Evolutionary conservation across 2,329 filamentous ascomycete species (phyloP), one percentile per base, ranked within the genome.

Genomic region (Dendryphion nanum): DNA sequence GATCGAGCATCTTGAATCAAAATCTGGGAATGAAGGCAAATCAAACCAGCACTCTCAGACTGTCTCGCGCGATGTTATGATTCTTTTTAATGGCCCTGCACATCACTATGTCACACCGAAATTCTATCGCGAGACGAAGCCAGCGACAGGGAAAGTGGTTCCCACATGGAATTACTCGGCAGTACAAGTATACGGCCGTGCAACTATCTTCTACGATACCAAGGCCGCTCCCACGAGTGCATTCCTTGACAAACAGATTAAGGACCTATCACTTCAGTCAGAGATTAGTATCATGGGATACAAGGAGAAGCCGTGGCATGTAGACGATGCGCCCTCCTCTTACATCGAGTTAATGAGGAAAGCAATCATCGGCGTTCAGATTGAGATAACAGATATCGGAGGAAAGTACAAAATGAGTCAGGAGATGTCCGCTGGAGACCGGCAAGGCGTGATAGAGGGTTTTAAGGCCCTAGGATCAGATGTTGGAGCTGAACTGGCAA

Each of bases 111-210:
- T 86, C 4, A 84, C 82, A 0, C 80, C 82, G 1, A 81, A 83
- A 42, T 85, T 85, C 62, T 86, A 85, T 65, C 70, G 66, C 8
- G 72, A 80, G 47, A 85, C 82, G 1, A 86, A 85, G 55, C 82
- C 81, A 0, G 56, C 52, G 0, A 81, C 75, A 0, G 82, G 74
- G 8, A 86, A 86, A 48, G 82, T 85, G 0, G 82, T 83, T 4
- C 81, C 81, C 1, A 86, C 82, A 0, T 86, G 82, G 83, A 81
- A 86, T 59, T 86, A 86, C 50, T 70, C 78, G 0, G 80, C 82
- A 0, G 81, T 74, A 0, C 79, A 86, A 59, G 78, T 70, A 0
- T 85, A 85, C 48, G 82, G 82, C 1, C 71, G 60, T 2, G 76
- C 77, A 1, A 75, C 44, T 0, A 61, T 85, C 4, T 75, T 83